A percentile compares a stretch with the other conserved stretches of the same genome.
Evolutionary conservation across 2,329 filamentous ascomycete species (phyloP).

Genomic region (Verticillium klebahnii): DNA sequence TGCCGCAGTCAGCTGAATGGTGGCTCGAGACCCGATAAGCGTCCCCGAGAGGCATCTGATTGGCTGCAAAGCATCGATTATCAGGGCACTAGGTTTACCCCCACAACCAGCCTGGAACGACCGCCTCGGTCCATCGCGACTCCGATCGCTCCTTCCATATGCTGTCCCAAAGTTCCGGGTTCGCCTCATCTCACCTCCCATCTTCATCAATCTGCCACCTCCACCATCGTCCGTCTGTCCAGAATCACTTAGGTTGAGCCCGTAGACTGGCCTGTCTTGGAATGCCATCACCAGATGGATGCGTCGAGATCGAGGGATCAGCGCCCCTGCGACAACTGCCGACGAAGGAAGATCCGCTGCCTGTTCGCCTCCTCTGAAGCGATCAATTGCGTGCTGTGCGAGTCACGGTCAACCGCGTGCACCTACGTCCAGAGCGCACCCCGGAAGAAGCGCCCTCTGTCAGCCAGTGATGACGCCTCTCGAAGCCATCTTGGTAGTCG

Average conservation of each 20-base stretch:
- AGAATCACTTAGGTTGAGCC: neutral
- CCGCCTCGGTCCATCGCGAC: neutral
- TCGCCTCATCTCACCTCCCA: neutral
- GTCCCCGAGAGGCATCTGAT: neutral
- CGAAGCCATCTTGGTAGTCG: neutral
- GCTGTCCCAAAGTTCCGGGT: neutral
- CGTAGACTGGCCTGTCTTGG: neutral
- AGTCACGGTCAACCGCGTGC: conserved; percentile 6
- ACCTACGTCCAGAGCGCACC: conserved; percentile 8
- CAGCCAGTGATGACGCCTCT: conserved; percentile 3
- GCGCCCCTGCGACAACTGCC: conserved; percentile 15
- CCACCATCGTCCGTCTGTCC: neutral
- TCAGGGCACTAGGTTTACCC: neutral
- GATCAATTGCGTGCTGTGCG: conserved; percentile 7
- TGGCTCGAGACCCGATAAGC: neutral
- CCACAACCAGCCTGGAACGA: neutral
- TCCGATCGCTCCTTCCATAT: neutral
- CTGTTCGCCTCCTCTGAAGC: conserved; percentile 9
- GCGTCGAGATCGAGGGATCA: conserved; percentile 1
- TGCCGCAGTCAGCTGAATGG: neutral
- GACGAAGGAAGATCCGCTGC: conserved; percentile 13
- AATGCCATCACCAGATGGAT: neutral
- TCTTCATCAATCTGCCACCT: neutral
- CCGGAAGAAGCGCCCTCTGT: conserved; percentile 9
- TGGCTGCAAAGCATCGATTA: neutral